A percentile compares a stretch with the other conserved stretches of the same genome.
These are phyloP conservation scores for Debaryomycetaceae sp. DNA, from an alignment of 1,139 yeast genomes.

Conservation along the genomic window DNA sequence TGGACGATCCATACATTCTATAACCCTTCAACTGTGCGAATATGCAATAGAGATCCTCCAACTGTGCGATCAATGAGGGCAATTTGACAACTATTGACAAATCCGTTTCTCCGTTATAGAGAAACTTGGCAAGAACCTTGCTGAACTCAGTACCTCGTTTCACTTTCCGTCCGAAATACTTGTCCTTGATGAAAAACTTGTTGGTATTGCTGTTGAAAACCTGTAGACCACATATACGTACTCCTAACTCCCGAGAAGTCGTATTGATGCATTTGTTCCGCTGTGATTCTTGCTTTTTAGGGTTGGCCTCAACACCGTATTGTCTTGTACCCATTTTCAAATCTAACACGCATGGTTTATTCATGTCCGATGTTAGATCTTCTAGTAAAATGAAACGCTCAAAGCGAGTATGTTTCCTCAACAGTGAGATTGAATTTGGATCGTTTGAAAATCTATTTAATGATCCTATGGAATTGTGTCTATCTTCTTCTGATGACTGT, in stretches of 20 bases:
- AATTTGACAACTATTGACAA: slow-evolving; percentile 66
- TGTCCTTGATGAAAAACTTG: slow-evolving; percentile 68
- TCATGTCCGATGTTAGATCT: slow-evolving; percentile 82
- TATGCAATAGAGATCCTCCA: slow-evolving; percentile 55
- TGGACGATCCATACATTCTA: slow-evolving; percentile 87
- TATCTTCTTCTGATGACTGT: slow-evolving; percentile 4
- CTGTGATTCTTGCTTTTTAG: slow-evolving; percentile 74
- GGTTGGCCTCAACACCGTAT: slow-evolving; percentile 88
- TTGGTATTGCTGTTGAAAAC: slow-evolving; percentile 55
- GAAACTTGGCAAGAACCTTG: slow-evolving; percentile 66
- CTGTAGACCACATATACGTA: slow-evolving; percentile 93
- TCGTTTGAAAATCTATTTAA: slow-evolving; percentile 4
- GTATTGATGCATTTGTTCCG: slow-evolving; percentile 75
- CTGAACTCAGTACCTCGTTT: slow-evolving; percentile 75
- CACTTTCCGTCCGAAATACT: slow-evolving; percentile 85
- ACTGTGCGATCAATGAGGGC: slow-evolving; percentile 58
- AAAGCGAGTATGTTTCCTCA: slow-evolving; percentile 50
- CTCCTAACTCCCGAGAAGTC: slow-evolving; percentile 81
- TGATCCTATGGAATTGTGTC: slow-evolving; percentile 2
- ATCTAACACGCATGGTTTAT: slow-evolving; percentile 86
- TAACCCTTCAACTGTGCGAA: slow-evolving; percentile 66
- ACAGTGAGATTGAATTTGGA: slow-evolving; percentile 6
- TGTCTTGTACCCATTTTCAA: slow-evolving; percentile 98
- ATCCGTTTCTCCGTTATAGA: slow-evolving; percentile 66
- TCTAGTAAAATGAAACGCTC: slow-evolving; percentile 87